Base-by-base conservation (phyloP, 2,329 filamentous ascomycete genomes). In the Cladosporium phlei region DNA sequence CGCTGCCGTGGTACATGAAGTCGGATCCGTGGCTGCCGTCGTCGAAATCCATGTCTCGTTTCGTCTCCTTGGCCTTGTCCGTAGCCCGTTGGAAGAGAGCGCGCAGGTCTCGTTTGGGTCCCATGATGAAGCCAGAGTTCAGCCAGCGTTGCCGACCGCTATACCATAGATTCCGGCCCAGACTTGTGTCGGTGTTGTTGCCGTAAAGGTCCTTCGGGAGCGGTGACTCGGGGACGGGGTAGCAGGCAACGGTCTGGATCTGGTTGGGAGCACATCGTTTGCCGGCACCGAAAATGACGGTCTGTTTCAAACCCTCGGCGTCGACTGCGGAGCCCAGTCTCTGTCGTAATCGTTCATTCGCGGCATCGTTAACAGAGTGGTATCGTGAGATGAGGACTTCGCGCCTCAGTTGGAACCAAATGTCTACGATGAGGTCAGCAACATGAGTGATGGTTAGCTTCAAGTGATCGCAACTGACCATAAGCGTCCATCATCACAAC, bases 211-310 rank as follows among this genome's bases (percentile, higher is more conserved):
- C 69, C 5, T 67, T 63, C 0, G 74, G 72, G 2, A 80, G 52
- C 3, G 69, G 67, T 1, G 76, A 79, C 17, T 71, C 59, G 0
- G 79, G 77, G 2, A 77, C 68, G 12, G 72, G 69, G 29, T 66
- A 68, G 55, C 79, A 82, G 9, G 72, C 72, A 29, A 70, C 60
- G 30, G 76, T 71, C 1, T 66, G 61, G 3, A 59, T 46, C 10
- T 66, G 49, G 32, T 68, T 66, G 2, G 68, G 67, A 47, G 69
- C 68, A 51, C 78, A 82, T 24, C 66, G 57, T 59, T 82, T 80
- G 43, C 71, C 69, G 2, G 77, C 76, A 3, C 69, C 74, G 52
- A 80, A 82, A 1, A 82, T 55, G 9, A 82, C 73, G 2, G 69
- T 73, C 53, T 79, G 74, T 4, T 67, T 68, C 54, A 75, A 71